phyloP scores from a whole-genome alignment of 352 stramenopile species.

The Globisporangium barbulae region DNA sequence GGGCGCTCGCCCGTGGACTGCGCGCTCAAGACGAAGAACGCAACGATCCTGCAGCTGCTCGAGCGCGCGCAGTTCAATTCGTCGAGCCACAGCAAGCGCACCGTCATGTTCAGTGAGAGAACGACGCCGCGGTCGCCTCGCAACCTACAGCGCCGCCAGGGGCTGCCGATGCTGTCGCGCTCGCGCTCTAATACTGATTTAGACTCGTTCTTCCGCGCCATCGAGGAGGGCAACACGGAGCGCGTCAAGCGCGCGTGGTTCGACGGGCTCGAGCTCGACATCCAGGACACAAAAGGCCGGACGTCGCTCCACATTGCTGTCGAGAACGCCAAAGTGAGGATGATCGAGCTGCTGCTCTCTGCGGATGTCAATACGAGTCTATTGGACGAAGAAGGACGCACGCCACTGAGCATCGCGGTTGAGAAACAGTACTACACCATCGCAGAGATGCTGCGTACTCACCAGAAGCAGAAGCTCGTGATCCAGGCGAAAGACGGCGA shows the following conservation, averaged over 20 bases:
- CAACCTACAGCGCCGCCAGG: constrained; percentile 7
- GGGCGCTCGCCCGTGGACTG: constrained; percentile 67
- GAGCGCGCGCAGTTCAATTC: constrained; percentile 31
- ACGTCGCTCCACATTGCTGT: constrained; percentile 79
- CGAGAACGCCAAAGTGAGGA: constrained; percentile 59
- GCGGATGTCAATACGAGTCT: constrained; percentile 60
- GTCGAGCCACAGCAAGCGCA: constrained; percentile 18
- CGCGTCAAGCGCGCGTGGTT: constrained; percentile 80
- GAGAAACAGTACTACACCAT: constrained; percentile 55
- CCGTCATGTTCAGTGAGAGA: constrained; percentile 15
- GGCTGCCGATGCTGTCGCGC: constrained; percentile 15
- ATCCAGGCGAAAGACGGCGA: constrained; percentile 29
- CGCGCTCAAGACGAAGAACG: constrained; percentile 50
- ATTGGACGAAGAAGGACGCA: constrained; percentile 51
- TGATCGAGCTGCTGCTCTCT: constrained; percentile 76
- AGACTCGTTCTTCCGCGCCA: constrained; percentile 48
- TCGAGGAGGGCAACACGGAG: constrained; percentile 63
- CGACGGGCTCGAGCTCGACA: constrained; percentile 55
- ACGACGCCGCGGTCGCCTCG: constrained; percentile 2
- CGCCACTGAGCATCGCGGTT: constrained; percentile 62
- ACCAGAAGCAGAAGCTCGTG: constrained; percentile 51
- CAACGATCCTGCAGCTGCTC: constrained; percentile 42
- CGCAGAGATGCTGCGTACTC: constrained; percentile 54
- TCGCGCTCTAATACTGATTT: constrained; percentile 38
- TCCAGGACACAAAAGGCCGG: constrained; percentile 42